Evolutionary conservation across 805 yeast species (phyloP).

Genomic region (Ascoidea rubescens): DNA sequence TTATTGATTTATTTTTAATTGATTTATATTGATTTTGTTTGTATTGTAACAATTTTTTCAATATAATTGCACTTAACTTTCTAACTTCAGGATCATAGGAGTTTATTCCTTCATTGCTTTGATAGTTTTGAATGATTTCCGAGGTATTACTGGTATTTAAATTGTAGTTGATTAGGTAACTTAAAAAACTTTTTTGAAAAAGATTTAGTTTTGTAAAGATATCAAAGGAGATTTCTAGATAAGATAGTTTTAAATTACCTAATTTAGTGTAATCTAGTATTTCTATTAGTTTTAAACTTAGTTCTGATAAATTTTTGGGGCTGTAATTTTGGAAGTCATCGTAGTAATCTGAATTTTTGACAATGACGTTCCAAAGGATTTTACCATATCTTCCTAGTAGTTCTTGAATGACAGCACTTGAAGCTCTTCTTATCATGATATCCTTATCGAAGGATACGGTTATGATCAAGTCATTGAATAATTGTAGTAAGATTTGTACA

Average conservation of each 20-base stretch:
- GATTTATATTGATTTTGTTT: neutral
- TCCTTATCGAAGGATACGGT: slow-evolving; percentile 62
- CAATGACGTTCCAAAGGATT: slow-evolving; percentile 17
- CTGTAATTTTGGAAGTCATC: neutral
- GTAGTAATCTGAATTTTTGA: slow-evolving; percentile 6
- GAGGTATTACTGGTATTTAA: too few species aligned
- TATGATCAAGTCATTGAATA: slow-evolving; percentile 25
- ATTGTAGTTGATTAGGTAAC: slow-evolving; percentile 4
- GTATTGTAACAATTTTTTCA: slow-evolving; percentile 3
- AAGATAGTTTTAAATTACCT: slow-evolving; percentile 29
- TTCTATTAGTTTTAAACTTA: slow-evolving; percentile 41
- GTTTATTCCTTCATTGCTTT: slow-evolving; percentile 15
- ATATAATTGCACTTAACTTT: slow-evolving; percentile 25
- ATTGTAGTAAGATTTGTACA: slow-evolving; percentile 7
- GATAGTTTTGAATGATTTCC: neutral
- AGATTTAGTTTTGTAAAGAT: slow-evolving; percentile 2
- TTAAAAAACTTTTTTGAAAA: slow-evolving; percentile 2
- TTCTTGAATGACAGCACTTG: slow-evolving; percentile 81
- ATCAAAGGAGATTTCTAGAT: slow-evolving; percentile 20
- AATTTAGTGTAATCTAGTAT: slow-evolving; percentile 36
- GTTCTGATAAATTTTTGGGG: slow-evolving; percentile 16
- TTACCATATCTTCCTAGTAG: slow-evolving; percentile 63
- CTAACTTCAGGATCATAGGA: slow-evolving; percentile 28
- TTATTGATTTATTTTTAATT: neutral
- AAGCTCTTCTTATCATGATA: slow-evolving; percentile 62